Percentiles rank a stretch among this genome's conserved stretches.
Conservation (phyloP, 805 yeast genomes). For the Candida incommunis region DNA sequence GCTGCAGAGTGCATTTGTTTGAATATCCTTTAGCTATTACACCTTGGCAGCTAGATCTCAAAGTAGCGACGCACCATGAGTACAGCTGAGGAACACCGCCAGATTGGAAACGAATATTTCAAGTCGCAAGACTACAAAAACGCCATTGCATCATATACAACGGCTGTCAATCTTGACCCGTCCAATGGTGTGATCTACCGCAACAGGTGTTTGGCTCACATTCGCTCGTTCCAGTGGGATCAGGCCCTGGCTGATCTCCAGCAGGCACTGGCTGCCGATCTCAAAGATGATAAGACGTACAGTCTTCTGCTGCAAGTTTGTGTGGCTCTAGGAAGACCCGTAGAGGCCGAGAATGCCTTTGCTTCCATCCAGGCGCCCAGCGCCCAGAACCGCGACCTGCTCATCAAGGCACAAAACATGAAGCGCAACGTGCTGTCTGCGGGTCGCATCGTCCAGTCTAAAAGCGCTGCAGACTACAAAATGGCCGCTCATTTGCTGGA, state of each 20-base stretch:
- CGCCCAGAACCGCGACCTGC: constrained; percentile 12
- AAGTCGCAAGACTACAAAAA: constrained; percentile 20
- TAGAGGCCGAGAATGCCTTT: constrained; percentile 20
- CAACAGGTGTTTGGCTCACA: constrained; percentile 25
- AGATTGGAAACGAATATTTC: constrained; percentile 25
- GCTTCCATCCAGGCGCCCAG: constrained; percentile 10
- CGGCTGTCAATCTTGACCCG: constrained; percentile 25
- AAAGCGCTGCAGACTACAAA: constrained; percentile 12
- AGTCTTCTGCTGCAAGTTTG: constrained; percentile 23
- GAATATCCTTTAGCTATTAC: too few relatives aligned
- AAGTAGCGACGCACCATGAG: background rate
- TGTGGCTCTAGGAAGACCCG: constrained; percentile 21
- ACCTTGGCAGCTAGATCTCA: too few relatives aligned
- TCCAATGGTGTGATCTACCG: constrained; percentile 22
- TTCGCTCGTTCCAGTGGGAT: constrained; percentile 20
- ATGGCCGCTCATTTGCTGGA: constrained; percentile 23
- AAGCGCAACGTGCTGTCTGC: constrained; percentile 22
- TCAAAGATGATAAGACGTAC: constrained; percentile 21
- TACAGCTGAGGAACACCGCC: constrained; percentile 19
- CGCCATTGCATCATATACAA: constrained; percentile 20
- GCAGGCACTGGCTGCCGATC: constrained; percentile 17
- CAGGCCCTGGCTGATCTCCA: constrained; percentile 23
- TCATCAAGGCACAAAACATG: constrained; percentile 23
- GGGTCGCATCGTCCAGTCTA: constrained; percentile 11
- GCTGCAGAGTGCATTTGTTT: too few relatives aligned